Base-by-base conservation (phyloP, 331 rosid genomes). In the Stylosanthes scabra region DNA sequence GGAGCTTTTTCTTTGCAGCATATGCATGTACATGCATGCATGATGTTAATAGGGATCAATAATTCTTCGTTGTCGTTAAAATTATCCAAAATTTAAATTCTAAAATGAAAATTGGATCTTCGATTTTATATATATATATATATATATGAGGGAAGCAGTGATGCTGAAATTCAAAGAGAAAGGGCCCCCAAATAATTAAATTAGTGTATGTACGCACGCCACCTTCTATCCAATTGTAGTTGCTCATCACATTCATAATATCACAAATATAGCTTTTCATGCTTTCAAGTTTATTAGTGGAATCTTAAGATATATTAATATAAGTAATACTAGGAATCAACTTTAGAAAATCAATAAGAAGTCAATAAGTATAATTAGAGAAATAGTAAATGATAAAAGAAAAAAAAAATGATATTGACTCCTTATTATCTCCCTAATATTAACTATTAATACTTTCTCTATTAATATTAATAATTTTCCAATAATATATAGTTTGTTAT, bases 21-120 rank as follows among this genome's bases (percentile, higher is more conserved):
- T 20, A 20, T 20, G 25, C 66, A 49, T 50, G 34, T 8, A 41
- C 28, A 20, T 45, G 59, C 16, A 46, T 34, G 39, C 39, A 31
- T 50, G 4, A 15, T 72, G 62, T 59, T 46, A 34, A 3, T 34
- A 45, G 46, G 49, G 51, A 60, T 59, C 61, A 49, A 60, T 59
- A 50, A 49, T 3, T 15, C 25, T 29, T 47, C 20, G 25, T 20
- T 20, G 25, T 72, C 39, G 12, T 6, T 71, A 20, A 60, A 50
- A 71, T 60, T 4, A 15, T 14, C 49, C 47, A 37, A n/a, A 61
- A 12, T 2, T 60, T 15, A 31, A 59, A 29, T 12, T 11, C 51
- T 46, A 11, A 59, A 2, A 37, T 34, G 25, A 11, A 13, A 34
- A 60, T 20, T 20, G 27, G 47, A 2, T 39, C 49, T 39, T 62